Conservation (phyloP, 2,329 filamentous ascomycete species). For the Coniosporium uncinatum region DNA sequence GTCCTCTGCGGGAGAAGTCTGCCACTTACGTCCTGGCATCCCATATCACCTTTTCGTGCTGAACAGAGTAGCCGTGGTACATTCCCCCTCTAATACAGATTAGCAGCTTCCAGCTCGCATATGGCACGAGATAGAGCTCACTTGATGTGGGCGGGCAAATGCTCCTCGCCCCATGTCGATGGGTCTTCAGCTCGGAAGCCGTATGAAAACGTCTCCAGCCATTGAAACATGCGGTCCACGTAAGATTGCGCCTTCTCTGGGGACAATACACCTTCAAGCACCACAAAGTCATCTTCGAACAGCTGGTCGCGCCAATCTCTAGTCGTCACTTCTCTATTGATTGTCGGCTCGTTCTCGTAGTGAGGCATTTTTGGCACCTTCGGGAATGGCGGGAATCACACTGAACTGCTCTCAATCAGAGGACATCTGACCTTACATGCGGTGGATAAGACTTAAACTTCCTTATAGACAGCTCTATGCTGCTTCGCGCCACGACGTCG, state of each 20-base stretch:
- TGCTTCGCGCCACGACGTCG: no score
- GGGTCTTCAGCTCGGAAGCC: constrained; percentile 28
- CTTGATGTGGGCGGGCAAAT: constrained; percentile 30
- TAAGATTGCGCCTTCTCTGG: constrained; percentile 32
- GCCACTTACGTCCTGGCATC: constrained; percentile 23
- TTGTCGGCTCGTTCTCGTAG: no score
- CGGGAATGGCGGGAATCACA: no score
- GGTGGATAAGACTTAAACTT: no score
- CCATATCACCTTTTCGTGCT: constrained; percentile 36
- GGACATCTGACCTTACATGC: no score
- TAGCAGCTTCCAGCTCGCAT: no score
- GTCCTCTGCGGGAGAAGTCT: no score
- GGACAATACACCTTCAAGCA: constrained; percentile 33
- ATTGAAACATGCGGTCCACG: constrained; percentile 30
- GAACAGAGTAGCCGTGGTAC: constrained; percentile 20
- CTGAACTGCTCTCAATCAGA: no score
- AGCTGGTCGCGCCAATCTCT: constrained; percentile 36
- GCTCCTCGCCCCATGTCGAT: constrained; percentile 24
- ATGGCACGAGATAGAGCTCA: no score
- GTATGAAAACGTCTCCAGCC: constrained; percentile 34
- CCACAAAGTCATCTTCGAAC: constrained; percentile 29
- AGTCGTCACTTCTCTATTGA: no score
- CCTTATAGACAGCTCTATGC: no score
- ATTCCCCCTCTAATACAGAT: constrained; percentile 20
- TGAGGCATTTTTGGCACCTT: no score